Evolutionary conservation across 768 basidiomycete genomes (phyloP).

Genomic region (Myochromella boudieri): DNA sequence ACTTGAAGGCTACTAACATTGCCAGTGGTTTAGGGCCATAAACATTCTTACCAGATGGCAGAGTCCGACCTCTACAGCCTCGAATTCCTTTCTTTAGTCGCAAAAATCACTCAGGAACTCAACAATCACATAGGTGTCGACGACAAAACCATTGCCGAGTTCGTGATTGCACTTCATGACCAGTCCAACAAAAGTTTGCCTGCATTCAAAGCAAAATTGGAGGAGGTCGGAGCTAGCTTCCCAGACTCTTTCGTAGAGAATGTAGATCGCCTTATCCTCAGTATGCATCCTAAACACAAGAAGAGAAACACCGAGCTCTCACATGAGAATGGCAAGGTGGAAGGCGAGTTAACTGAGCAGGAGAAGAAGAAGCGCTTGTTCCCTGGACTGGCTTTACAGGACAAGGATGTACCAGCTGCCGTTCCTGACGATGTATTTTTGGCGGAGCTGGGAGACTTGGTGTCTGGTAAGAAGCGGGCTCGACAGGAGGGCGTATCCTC

Average conservation of each 20-base stretch:
- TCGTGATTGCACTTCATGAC: conserved; percentile 88
- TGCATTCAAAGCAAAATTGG: conserved; percentile 81
- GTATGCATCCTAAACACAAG: conserved; percentile 95
- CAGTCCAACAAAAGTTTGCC: conserved; percentile 69
- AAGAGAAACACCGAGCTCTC: conserved; percentile 52
- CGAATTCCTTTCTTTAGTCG: conserved; percentile 88
- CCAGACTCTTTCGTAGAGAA: conserved; percentile 90
- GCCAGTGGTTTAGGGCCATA: too few relatives aligned
- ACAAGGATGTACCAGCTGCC: conserved; percentile 64
- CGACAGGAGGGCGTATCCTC: conserved; percentile 42
- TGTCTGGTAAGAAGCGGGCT: conserved; percentile 66
- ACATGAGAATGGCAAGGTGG: conserved; percentile 35
- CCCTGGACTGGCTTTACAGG: conserved; percentile 83
- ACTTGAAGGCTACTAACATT: too few relatives aligned
- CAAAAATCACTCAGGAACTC: conserved; percentile 91
- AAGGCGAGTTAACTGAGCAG: conserved; percentile 49
- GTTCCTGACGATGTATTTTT: conserved; percentile 78
- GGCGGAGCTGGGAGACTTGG: conserved; percentile 88
- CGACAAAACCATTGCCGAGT: conserved; percentile 95
- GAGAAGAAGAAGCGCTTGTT: conserved; percentile 86
- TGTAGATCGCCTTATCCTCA: conserved; percentile 91
- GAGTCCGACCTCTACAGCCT: conserved; percentile 86
- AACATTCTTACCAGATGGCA: too few relatives aligned
- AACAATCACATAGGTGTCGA: conserved; percentile 82
- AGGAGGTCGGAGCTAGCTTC: conserved; percentile 77